A percentile compares a stretch with the other conserved stretches of the same genome.
Conservation (phyloP, 352 stramenopile species). For the Globisporangium acanthophoron region DNA sequence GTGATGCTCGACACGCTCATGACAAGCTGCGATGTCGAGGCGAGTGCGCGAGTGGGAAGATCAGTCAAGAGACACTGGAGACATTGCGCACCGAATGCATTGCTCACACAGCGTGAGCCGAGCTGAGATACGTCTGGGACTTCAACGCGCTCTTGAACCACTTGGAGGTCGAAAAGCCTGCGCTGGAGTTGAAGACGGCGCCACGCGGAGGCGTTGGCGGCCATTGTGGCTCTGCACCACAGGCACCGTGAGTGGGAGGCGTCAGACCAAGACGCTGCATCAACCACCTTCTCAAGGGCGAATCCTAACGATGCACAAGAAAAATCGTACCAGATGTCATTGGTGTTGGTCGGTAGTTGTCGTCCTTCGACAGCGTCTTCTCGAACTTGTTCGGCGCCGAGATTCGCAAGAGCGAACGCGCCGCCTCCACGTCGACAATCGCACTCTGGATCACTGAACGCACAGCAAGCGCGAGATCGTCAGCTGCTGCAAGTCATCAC, state of each 20-base stretch:
- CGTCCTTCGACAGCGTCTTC: not conserved
- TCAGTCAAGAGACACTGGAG: not conserved
- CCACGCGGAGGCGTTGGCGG: conserved; percentile 1
- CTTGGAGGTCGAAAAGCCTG: conserved; percentile 10
- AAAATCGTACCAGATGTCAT: not conserved
- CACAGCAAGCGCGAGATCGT: not conserved
- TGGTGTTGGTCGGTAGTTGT: not conserved
- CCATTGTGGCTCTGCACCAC: conserved; percentile 4
- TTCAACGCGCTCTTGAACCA: conserved; percentile 7
- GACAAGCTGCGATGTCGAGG: too few relatives aligned
- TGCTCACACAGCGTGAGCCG: not conserved
- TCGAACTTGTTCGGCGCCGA: conserved; percentile 11
- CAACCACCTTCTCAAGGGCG: too few relatives aligned
- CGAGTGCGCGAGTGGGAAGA: not conserved
- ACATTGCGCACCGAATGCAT: not conserved
- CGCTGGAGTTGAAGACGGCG: conserved; percentile 13
- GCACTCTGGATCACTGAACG: not conserved
- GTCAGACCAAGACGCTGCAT: not conserved
- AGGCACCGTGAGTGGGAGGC: not conserved
- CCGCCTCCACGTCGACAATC: not conserved
- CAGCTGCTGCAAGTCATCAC: not conserved
- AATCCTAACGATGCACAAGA: not conserved
- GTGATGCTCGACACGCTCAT: too few relatives aligned
- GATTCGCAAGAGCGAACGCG: conserved; percentile 2
- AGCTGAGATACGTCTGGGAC: not conserved